phyloP scores from a whole-genome alignment of 371 early-diverging fungal genomes.

The Apophysomyces elegans region DNA sequence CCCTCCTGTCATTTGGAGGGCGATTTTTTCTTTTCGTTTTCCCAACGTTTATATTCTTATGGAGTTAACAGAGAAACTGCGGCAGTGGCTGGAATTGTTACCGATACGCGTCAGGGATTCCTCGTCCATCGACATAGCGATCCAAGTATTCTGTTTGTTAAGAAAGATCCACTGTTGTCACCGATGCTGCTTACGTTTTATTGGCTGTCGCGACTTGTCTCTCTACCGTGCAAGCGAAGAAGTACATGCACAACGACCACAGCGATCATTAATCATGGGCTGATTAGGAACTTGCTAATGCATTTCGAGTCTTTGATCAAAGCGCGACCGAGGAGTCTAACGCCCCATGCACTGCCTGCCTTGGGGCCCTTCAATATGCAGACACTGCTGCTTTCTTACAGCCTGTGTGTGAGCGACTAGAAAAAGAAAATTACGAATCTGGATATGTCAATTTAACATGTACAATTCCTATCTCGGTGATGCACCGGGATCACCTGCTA shows the following conservation, averaged over 20 bases:
- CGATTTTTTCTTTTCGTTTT: no score
- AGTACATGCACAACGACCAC: conserved; percentile 11
- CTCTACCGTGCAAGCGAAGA: conserved; percentile 31
- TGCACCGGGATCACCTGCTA: conserved; percentile 56
- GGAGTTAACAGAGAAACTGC: conserved; percentile 2
- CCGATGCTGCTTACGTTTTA: conserved; percentile 45
- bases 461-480: conserved; percentile 56
- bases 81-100: not conserved
- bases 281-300: conserved; percentile 23
- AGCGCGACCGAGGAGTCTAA: not conserved
- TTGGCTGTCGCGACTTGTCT: conserved; percentile 26
- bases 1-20: no score
- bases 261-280: not conserved
- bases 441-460: conserved; percentile 47
- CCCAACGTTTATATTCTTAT: not conserved
- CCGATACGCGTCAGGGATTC: not conserved
- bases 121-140: not conserved
- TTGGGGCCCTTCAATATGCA: conserved; percentile 51
- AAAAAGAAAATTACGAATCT: conserved; percentile 41
- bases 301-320: conserved; percentile 15
- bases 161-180: conserved; percentile 31
- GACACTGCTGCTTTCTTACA: conserved; percentile 34
- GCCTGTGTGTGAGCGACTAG: conserved; percentile 29
- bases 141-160: conserved; percentile 22
- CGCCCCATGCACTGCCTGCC: conserved; percentile 47